Evolutionary conservation across 306 rosid species (phyloP).

Genomic region (Acacia confusa): DNA sequence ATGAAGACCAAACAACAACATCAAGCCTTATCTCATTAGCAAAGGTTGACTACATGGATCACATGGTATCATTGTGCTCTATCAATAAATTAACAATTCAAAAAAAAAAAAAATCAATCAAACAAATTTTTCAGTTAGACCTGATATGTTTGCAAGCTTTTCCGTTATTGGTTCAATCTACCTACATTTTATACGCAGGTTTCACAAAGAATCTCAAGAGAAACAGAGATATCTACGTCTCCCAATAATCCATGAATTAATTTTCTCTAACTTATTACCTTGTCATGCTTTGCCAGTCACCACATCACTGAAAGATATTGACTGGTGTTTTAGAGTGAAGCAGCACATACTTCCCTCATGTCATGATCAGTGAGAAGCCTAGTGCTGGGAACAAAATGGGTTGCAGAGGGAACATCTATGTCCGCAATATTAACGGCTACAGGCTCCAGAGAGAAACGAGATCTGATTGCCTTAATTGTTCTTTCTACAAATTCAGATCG

Average conservation of each 20-base stretch:
- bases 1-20: too few relatives aligned
- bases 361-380: conserved; percentile 59
- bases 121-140: neutral
- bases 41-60: too few relatives aligned
- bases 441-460: conserved; percentile 46
- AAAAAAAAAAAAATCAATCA: neutral
- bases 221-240: neutral
- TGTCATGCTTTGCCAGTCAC: neutral
- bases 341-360: conserved; percentile 45
- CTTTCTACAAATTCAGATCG: conserved; percentile 63
- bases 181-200: neutral
- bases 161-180: neutral
- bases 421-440: conserved; percentile 31
- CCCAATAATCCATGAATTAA: neutral
- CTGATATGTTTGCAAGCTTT: neutral
- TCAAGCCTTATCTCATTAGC: too few relatives aligned
- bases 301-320: neutral
- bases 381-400: conserved; percentile 60
- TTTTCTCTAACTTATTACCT: neutral
- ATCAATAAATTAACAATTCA: neutral
- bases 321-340: neutral
- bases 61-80: too few relatives aligned
- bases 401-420: conserved; percentile 31
- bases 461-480: conserved; percentile 50
- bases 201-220: neutral